A percentile compares a stretch with the other conserved stretches of the same genome.
These are phyloP conservation scores for Alternaria novae-zelandiae DNA, from an alignment of 2,329 filamentous ascomycete species.

Conservation along the genomic window DNA sequence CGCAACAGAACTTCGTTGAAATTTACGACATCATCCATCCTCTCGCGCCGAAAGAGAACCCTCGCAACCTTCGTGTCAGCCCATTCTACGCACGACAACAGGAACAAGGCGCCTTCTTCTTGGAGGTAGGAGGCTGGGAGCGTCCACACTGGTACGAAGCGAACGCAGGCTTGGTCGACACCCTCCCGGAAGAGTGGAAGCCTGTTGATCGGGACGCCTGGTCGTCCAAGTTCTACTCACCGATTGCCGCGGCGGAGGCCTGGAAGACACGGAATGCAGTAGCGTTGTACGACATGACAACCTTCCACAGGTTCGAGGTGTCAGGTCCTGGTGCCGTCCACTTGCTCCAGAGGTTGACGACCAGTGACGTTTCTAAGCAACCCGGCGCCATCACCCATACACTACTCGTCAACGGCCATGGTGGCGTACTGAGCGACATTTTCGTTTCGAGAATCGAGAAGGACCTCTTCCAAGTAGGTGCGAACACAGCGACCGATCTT, in stretches of 20 bases:
- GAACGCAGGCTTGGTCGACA: conserved; percentile 59
- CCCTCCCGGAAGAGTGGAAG: conserved; percentile 61
- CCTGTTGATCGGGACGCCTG: conserved; percentile 64
- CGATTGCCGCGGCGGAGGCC: conserved; percentile 65
- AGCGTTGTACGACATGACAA: conserved; percentile 69
- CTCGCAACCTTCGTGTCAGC: conserved; percentile 64
- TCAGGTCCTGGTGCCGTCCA: conserved; percentile 63
- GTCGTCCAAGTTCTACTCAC: conserved; percentile 64
- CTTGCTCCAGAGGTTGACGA: conserved; percentile 62
- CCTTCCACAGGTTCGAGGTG: conserved; percentile 64
- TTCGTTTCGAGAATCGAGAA: conserved; percentile 61
- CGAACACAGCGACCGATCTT: conserved; percentile 62
- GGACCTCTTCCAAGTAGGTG: conserved; percentile 61
- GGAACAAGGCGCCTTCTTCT: conserved; percentile 64
- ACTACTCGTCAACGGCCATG: conserved; percentile 61
- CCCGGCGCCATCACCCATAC: conserved; percentile 63
- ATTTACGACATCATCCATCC: conserved; percentile 71
- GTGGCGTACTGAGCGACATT: conserved; percentile 63
- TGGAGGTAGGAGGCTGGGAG: conserved; percentile 68
- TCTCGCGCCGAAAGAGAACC: conserved; percentile 63
- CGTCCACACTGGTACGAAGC: conserved; percentile 68
- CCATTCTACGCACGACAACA: conserved; percentile 63
- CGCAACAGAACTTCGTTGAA: conserved; percentile 67
- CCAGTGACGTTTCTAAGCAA: conserved; percentile 56
- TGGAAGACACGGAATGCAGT: conserved; percentile 70